Percentiles rank a stretch among this genome's conserved stretches.
These are phyloP conservation scores for Datisca glomerata DNA, from an alignment of 306 rosid genomes.

Conservation along the genomic window DNA sequence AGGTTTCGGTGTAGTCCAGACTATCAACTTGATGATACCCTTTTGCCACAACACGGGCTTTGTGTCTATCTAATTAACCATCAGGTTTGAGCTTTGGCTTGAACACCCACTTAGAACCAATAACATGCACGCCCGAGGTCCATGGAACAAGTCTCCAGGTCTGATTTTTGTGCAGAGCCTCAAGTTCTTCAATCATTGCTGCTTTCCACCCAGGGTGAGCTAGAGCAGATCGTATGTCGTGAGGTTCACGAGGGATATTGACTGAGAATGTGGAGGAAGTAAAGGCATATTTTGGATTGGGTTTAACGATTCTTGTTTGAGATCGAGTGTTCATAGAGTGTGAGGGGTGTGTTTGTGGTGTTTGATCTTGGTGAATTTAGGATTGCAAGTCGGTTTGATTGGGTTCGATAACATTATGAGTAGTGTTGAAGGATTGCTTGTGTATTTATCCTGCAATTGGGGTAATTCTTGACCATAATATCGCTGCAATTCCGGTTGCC, in stretches of 20 bases:
- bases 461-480: too few relatives aligned
- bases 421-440: too few relatives aligned
- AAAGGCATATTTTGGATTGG: conserved; percentile 5
- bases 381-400: too few relatives aligned
- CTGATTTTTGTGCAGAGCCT: too few relatives aligned
- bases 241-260: not conserved
- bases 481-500: too few relatives aligned
- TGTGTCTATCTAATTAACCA: not conserved
- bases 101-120: not conserved
- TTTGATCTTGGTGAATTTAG: not conserved
- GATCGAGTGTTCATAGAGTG: conserved; percentile 1
- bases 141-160: too few relatives aligned
- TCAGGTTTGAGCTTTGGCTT: not conserved
- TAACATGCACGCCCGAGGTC: too few relatives aligned
- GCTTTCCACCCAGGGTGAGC: not conserved
- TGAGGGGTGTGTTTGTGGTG: not conserved
- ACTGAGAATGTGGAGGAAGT: not conserved
- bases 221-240: not conserved
- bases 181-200: not conserved
- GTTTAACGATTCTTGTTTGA: not conserved
- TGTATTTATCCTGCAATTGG: too few relatives aligned
- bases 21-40: conserved; percentile 2
- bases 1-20: not conserved
- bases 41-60: not conserved
- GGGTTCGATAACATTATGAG: too few relatives aligned